A percentile compares a stretch with the other conserved stretches of the same genome.
phyloP scores from a whole-genome alignment of 495 filamentous ascomycete species.

The Darksidea phi region DNA sequence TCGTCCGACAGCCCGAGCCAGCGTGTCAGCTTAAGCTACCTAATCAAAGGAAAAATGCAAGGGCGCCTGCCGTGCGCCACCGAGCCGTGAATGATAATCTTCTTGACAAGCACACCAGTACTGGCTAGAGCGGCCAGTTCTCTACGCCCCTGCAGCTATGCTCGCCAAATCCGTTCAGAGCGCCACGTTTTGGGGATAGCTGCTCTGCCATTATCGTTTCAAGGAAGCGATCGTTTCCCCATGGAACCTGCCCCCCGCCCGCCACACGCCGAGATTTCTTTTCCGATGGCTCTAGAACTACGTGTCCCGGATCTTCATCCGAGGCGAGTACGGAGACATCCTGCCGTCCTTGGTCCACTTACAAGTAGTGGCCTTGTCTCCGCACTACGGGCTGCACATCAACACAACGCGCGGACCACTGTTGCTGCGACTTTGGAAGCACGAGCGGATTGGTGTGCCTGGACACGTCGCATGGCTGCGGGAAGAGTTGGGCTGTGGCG shows the following conservation, averaged over 20 bases:
- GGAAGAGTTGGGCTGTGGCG: constrained; percentile 23
- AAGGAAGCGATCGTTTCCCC: neutral
- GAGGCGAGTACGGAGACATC: constrained; percentile 13
- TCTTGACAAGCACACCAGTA: constrained; percentile 25
- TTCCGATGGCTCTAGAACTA: constrained; percentile 3
- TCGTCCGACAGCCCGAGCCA: neutral
- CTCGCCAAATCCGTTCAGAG: constrained; percentile 11
- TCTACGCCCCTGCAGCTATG: constrained; percentile 24
- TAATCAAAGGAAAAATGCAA: neutral
- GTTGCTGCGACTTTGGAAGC: neutral
- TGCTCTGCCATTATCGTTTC: neutral
- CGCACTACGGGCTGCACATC: constrained; percentile 6
- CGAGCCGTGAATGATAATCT: neutral
- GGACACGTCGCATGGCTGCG: no score
- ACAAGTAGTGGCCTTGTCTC: neutral
- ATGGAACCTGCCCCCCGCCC: constrained; percentile 8
- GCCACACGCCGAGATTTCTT: constrained; percentile 2
- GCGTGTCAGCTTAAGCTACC: neutral
- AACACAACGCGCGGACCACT: constrained; percentile 26
- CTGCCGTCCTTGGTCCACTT: constrained; percentile 7
- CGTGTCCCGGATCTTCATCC: constrained; percentile 31
- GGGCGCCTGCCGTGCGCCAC: neutral
- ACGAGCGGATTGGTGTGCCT: no score
- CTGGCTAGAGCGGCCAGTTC: constrained; percentile 28
- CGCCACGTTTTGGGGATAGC: constrained; percentile 7